Percentiles rank a stretch among this genome's conserved stretches.
phyloP scores from a whole-genome alignment of 73 alveolate genomes.

The Paramecium pentaurelia region DNA sequence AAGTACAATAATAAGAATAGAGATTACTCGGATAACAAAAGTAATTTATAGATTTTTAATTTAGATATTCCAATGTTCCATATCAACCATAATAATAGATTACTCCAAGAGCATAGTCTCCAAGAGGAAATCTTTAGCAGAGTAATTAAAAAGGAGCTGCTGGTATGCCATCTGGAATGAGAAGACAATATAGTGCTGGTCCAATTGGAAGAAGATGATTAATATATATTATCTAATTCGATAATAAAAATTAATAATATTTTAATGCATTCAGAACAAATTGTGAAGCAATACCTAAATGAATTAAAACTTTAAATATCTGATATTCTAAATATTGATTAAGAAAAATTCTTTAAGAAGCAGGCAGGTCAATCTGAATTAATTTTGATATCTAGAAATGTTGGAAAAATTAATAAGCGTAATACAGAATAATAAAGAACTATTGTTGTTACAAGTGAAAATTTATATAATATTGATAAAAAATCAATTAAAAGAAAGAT shows the following conservation, averaged over 20 bases:
- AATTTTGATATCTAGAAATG: neutral
- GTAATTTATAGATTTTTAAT: neutral
- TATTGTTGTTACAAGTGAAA: neutral
- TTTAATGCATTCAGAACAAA: neutral
- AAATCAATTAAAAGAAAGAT: conserved; percentile 3
- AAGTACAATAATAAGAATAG: neutral
- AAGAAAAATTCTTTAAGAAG: neutral
- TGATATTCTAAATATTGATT: neutral
- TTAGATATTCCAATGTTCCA: neutral
- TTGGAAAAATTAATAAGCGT: conserved; percentile 1
- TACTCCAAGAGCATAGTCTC: conserved; percentile 35
- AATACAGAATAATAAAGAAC: neutral
- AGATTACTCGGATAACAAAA: neutral
- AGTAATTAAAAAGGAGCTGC: neutral
- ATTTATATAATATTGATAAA: neutral
- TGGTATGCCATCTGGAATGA: neutral
- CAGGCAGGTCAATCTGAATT: neutral
- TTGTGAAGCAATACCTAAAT: neutral
- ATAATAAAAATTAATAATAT: neutral
- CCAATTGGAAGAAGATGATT: neutral
- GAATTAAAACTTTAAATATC: neutral
- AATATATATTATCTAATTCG: neutral
- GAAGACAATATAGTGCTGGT: neutral
- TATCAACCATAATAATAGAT: neutral
- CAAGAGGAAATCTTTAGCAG: neutral